Evolutionary conservation across 495 filamentous ascomycete genomes (phyloP), one percentile per base, ranked within the genome.

Genomic region (Tuber microsphaerosporum): DNA sequence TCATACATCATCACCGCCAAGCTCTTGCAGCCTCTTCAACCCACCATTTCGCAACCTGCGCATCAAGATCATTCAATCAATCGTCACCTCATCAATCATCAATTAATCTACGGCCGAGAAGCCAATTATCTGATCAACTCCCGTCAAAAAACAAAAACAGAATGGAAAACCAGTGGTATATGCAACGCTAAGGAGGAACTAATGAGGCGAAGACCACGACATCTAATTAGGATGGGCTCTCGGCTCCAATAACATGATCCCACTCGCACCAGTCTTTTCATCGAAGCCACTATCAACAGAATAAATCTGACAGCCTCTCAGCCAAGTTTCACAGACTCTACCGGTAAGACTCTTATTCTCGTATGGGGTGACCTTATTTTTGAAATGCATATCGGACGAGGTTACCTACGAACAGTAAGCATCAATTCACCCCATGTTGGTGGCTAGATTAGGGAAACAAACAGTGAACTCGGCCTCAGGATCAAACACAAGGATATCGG

Each of bases 321-420:
- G 82, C 93, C 93, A 98, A 14, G 95, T 97, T 87, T 97, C 93
- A 72, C 86, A 88, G 20, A 97, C 94, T 77, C 92, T 88, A 0
- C 95, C 95, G 74, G 86, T 88, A 82, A 99, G 89, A 9, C 84
- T 88, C 79, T 90, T 91, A 39, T 93, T 93, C 84, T 97, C 92
- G 86, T 97, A 99, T 3, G 95, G 95, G 39, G 89, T 92, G 85
- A 93, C 92, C 84, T 97, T 96, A 83, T 99, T 98, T 80, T 94
- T 89, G 88, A 97, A 99, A 61, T 95, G 88, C 94, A 99, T 97
- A 44, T 88, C 86, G 65, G 82, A 83, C 14, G 79, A 79, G 2
- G 79, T 83, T 39, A 82, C 80, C 80, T 81, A 74, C 72, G 2
- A 19, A 19, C 43, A 2, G 43, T 44, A 44, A 20, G 3, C 34